phyloP scores from a whole-genome alignment of 1,139 yeast species.

The Sugiyamaella japonica region DNA sequence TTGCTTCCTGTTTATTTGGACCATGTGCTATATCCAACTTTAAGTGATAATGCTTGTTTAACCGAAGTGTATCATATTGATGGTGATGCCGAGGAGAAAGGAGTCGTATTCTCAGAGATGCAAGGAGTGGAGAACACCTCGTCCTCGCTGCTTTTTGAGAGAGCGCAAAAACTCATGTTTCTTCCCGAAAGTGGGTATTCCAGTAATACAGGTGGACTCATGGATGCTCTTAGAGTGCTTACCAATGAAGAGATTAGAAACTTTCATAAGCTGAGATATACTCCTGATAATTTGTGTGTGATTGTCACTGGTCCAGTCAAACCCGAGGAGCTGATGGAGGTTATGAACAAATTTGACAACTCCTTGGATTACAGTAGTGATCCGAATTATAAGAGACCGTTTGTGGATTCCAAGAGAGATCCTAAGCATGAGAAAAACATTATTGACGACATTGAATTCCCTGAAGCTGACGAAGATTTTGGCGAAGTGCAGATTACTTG shows the following conservation, averaged over 20 bases:
- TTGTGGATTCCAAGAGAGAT: slow-evolving; percentile 66
- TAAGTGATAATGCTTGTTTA: slow-evolving; percentile 85
- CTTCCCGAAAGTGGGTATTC: slow-evolving; percentile 71
- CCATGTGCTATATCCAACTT: slow-evolving; percentile 79
- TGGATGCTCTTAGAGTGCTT: slow-evolving; percentile 70
- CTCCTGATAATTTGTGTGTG: slow-evolving; percentile 82
- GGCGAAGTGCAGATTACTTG: slow-evolving; percentile 77
- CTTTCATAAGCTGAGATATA: slow-evolving; percentile 70
- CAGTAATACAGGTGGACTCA: slow-evolving; percentile 92
- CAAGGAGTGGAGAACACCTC: slow-evolving; percentile 85
- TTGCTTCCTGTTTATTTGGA: slow-evolving; percentile 88
- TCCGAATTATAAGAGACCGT: slow-evolving; percentile 58
- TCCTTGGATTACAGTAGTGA: slow-evolving; percentile 49
- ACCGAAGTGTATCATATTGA: slow-evolving; percentile 97
- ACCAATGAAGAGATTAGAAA: slow-evolving; percentile 70
- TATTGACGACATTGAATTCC: slow-evolving; percentile 65
- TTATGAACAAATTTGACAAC: slow-evolving; percentile 65
- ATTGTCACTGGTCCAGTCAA: slow-evolving; percentile 84
- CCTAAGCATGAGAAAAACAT: slow-evolving; percentile 43
- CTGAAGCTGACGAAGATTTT: slow-evolving; percentile 83
- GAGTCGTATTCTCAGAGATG: slow-evolving; percentile 98
- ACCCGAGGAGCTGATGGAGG: slow-evolving; percentile 62
- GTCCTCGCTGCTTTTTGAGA: slow-evolving; percentile 67
- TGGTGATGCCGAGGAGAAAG: slow-evolving; percentile 87
- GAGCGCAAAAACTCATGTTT: slow-evolving; percentile 63